Percentiles rank a stretch among this genome's conserved stretches.
Evolutionary conservation across 1,284 basidiomycete species (phyloP).

Genomic region (Agaricales sp.): DNA sequence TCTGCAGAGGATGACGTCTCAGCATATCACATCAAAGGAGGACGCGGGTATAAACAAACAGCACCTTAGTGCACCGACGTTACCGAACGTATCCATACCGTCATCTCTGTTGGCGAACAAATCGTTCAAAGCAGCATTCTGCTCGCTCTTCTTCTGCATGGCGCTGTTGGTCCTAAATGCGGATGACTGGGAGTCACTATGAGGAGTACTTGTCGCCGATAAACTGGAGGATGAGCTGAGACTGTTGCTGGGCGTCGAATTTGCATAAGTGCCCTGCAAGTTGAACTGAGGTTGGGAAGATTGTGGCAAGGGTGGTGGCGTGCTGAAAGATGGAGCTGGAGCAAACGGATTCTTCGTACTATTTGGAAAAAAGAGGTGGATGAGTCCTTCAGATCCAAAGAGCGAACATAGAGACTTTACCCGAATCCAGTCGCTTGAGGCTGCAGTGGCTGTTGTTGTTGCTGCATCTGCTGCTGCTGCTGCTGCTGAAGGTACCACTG

Average conservation of each 20-base stretch:
- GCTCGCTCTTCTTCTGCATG: conserved; percentile 37
- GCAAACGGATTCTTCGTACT: conserved; percentile 96
- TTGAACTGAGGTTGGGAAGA: conserved; percentile 43
- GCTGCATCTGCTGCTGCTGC: conserved; percentile 44
- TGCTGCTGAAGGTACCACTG: conserved; percentile 65
- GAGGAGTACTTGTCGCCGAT: conserved; percentile 20
- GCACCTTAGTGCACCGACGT: conserved; percentile 68
- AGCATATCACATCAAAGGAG: conserved; percentile 2
- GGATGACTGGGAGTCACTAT: conserved; percentile 16
- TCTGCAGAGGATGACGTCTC: conserved; percentile 23
- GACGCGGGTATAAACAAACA: conserved; percentile 12
- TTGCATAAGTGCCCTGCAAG: conserved; percentile 51
- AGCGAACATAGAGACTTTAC: conserved; percentile 20
- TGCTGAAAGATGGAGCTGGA: conserved; percentile 27
- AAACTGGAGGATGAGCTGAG: conserved; percentile 26
- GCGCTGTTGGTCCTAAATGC: conserved; percentile 25
- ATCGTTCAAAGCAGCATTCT: conserved; percentile 69
- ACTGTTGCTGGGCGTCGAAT: conserved; percentile 21
- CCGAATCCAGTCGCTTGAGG: conserved; percentile 68
- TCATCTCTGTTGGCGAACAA: conserved; percentile 82
- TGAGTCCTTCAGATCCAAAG: conserved; percentile 1
- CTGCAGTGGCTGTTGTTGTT: conserved; percentile 45
- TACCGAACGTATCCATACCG: conserved; percentile 91
- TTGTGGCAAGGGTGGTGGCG: conserved; percentile 22
- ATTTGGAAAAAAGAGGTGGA: conserved; percentile 5